Evolutionary conservation across 1,284 basidiomycete genomes (phyloP).

Genomic region (Tetrapyrgos nigripes): DNA sequence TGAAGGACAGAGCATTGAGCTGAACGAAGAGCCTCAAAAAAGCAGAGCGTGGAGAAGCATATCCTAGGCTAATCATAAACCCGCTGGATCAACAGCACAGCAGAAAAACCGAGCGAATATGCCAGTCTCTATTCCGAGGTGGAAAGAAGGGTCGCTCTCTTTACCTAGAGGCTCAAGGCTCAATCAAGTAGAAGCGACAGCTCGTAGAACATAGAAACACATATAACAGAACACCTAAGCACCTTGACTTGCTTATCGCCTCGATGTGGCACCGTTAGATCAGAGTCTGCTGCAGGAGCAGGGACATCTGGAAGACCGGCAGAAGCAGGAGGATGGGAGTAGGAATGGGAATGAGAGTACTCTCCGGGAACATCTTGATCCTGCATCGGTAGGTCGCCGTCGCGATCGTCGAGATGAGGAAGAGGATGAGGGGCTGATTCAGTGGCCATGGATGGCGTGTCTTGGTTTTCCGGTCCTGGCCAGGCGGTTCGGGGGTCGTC

Average conservation of each 20-base stretch:
- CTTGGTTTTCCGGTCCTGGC: no score
- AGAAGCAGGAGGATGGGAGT: constrained; percentile 51
- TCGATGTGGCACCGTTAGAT: constrained; percentile 37
- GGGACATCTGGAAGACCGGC: constrained; percentile 29
- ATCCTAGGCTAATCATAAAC: no score
- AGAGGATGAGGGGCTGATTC: not conserved
- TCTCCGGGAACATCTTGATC: constrained; percentile 49
- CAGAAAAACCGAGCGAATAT: no score
- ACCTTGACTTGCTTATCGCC: constrained; percentile 87
- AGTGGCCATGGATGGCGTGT: not conserved
- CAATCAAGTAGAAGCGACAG: constrained; percentile 1
- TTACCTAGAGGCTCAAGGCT: no score
- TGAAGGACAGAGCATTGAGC: no score
- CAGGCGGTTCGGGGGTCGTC: no score
- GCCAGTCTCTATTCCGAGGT: no score
- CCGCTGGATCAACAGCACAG: no score
- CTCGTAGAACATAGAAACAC: no score
- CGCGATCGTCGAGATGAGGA: constrained; percentile 47
- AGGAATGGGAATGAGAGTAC: constrained; percentile 44
- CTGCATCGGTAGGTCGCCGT: constrained; percentile 46
- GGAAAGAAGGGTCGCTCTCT: no score
- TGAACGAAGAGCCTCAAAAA: not conserved
- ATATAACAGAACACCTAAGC: constrained; percentile 68
- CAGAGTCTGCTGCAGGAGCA: constrained; percentile 46
- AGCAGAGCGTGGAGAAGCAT: no score